Base-by-base conservation (phyloP, 768 basidiomycete species). In the Mycena filopes region DNA sequence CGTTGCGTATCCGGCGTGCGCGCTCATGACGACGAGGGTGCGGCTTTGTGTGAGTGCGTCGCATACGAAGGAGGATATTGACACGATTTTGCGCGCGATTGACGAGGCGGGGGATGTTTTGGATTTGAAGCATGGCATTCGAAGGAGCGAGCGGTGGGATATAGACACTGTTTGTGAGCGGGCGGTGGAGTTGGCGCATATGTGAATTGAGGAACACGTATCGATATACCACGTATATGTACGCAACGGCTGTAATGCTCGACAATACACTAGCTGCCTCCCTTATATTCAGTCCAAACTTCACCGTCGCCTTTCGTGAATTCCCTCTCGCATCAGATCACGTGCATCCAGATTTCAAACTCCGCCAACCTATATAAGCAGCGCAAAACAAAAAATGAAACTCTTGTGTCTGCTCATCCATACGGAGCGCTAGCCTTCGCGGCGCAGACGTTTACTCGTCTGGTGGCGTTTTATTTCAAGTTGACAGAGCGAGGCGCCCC, bases 41-140 rank as follows among this genome's bases (percentile, higher is more conserved):
- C 84, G 98, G 71, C 98, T 99, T 84, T 99, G 98, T 74, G 84
- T 98, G 18, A 95, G 93, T 61, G 93, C 97, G 13, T 83, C 95
- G 50, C 98, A 99, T 83, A 99, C 96, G 60, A 99, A 99, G 82
- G 92, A 95, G 70, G 98, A 99, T 73, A 88, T 99, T 62, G 98
- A 99, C 79, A 80, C 81, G 15, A 80, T 99, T 29, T 82, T 99
- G 50, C 80, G 85, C 45, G 96, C 97, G 10, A 94, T 91, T 72
- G 95, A 98, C 76, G 96, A 98, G 78, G 82, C 99, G 65, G 98
- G 98, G 28, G 91, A 93, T 72, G 75, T 93, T 28, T 80, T 99
- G 68, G 96, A 97, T 78, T 80, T 98, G 78, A 98, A 98, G 81
- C 91, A 96, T 75, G 90, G 89, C 3, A 60, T 83, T 25, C 43